Evolutionary conservation across 2,329 filamentous ascomycete genomes (phyloP), one percentile per base, ranked within the genome.

Genomic region (Colletotrichum paranaense): DNA sequence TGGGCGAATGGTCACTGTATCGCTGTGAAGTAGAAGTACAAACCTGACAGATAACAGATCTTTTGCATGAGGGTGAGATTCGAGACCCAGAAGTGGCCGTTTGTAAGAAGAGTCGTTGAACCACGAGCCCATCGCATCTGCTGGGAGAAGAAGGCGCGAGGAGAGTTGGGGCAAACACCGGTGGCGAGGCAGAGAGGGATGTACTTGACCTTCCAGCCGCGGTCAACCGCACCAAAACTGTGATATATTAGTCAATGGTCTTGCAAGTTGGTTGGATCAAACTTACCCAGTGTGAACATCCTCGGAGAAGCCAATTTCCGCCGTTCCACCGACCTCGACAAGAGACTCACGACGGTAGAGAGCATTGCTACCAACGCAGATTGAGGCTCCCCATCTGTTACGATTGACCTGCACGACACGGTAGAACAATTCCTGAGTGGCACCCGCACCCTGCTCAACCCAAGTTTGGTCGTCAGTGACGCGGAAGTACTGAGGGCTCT

Each of bases 41-140:
- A 2, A 78, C 83, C 83, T 52, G 80, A 84, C 3, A 84, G 77
- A 67, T 84, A 84, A 77, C 83, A 85, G 59, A 84, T 72, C 69
- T 85, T 85, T 74, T 85, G 83, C 73, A 84, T 81, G 26, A 82
- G 32, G 14, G 78, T 81, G 35, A 85, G 75, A 46, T 80, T 80
- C 4, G 81, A 83, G 0, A 78, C 78, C 83, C 83, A 85, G 70
- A 85, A 85, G 67, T 82, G 81, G 49, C 80, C 79, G 67, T 83
- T 83, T 14, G 82, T 83, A 19, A 84, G 76, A n/a, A 85, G 78
- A 1, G 83, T 84, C 1, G 81, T 84, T 59, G 80, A 82, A 24
- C 82, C 83, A 64, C 82, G 80, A 12, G 82, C 83, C 83, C 83
- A 85, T 19, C 83, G 80, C 83, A 84, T 84, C 77, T 85, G 83